A percentile compares a stretch with the other conserved stretches of the same genome.
phyloP scores from a whole-genome alignment of 192 early-diverging fungal species.

The Dispira parvispora region DNA sequence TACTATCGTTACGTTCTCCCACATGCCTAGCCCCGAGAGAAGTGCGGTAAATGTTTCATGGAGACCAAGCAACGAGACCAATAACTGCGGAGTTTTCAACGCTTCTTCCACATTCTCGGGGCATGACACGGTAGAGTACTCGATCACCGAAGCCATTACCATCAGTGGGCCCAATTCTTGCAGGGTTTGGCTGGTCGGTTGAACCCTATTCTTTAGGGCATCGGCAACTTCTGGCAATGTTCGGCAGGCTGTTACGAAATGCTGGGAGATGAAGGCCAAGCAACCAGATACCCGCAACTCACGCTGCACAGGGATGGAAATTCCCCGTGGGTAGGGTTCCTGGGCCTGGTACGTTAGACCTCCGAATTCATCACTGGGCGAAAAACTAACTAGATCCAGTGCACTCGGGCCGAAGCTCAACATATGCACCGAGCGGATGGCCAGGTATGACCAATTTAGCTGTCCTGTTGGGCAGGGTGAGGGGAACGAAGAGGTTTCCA shows the following conservation, averaged over 20 bases:
- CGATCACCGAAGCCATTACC: background rate
- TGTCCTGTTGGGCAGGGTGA: too few species aligned
- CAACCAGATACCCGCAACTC: conserved; percentile 9
- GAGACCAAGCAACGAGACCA: background rate
- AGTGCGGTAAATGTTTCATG: background rate
- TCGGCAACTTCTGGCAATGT: too few species aligned
- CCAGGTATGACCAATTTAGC: too few species aligned
- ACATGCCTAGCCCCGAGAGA: background rate
- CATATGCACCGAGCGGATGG: too few species aligned
- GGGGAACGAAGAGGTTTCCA: too few species aligned
- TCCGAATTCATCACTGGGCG: too few species aligned
- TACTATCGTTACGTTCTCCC: background rate
- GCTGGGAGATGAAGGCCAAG: conserved; percentile 3
- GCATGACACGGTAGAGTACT: conserved; percentile 5
- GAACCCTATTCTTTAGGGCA: background rate
- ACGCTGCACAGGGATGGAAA: background rate
- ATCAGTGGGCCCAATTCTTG: background rate
- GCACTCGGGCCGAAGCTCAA: too few species aligned
- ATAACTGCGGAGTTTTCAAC: background rate
- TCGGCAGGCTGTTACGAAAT: background rate
- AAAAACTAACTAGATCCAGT: too few species aligned
- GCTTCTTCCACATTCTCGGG: conserved; percentile 1
- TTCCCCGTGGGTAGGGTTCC: background rate
- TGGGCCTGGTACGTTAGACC: background rate
- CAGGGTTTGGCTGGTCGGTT: background rate